phyloP scores from a whole-genome alignment of 176 grass and related monocot species.

The Microstegium vimineum region DNA sequence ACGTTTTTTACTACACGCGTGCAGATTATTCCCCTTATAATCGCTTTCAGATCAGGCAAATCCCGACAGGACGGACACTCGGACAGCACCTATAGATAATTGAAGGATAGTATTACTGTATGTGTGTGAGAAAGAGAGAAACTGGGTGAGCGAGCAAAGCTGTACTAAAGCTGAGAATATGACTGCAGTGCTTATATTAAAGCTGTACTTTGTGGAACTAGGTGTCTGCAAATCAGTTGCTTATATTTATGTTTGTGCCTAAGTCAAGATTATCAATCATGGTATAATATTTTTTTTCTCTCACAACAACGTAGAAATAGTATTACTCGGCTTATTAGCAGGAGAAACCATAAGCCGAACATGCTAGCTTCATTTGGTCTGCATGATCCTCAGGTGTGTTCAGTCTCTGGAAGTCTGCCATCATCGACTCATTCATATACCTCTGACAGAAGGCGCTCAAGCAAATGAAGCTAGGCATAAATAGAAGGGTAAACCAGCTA shows the following conservation, averaged over 20 bases:
- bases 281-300: no score
- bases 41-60: slow-evolving; percentile 56
- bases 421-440: slow-evolving; percentile 95
- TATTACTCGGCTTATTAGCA: no score
- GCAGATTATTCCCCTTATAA: slow-evolving; percentile 46
- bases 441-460: slow-evolving; percentile 77
- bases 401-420: slow-evolving; percentile 70
- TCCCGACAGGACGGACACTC: slow-evolving; percentile 22
- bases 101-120: neutral
- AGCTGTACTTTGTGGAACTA: neutral
- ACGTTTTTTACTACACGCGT: slow-evolving; percentile 40
- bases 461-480: slow-evolving; percentile 63
- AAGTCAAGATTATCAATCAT: no score
- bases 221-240: neutral
- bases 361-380: no score
- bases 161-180: neutral
- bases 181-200: neutral
- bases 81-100: neutral
- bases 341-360: no score
- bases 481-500: neutral
- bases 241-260: no score
- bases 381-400: slow-evolving; percentile 60
- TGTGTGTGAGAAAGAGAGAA: neutral
- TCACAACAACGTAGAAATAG: no score
- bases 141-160: neutral